phyloP scores from a whole-genome alignment of 441 rosid genomes.

The Jatropha podagrica region DNA sequence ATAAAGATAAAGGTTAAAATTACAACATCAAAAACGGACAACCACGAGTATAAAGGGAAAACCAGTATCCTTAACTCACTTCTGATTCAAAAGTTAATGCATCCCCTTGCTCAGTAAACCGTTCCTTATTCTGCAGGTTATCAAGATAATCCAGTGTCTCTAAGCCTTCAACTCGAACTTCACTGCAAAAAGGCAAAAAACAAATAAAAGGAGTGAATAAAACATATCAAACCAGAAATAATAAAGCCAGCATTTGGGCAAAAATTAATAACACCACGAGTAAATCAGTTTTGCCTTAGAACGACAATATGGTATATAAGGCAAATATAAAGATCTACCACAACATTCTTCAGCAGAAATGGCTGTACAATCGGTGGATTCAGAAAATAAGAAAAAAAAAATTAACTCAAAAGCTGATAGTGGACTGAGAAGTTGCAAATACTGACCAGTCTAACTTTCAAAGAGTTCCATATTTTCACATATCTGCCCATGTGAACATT shows the following conservation, averaged over 20 bases:
- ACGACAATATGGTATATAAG: background rate
- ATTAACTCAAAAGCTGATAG: background rate
- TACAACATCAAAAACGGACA: conserved; percentile 13
- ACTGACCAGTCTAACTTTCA: background rate
- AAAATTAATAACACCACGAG: background rate
- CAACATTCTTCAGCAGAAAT: background rate
- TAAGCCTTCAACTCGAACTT: conserved; percentile 90
- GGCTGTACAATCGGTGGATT: background rate
- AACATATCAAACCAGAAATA: background rate
- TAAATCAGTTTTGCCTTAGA: background rate
- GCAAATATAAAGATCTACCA: background rate
- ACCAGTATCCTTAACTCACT: conserved; percentile 38
- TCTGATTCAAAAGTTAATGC: conserved; percentile 89
- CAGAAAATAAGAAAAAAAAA: background rate
- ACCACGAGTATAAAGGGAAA: background rate
- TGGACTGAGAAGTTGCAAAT: background rate
- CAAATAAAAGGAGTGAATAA: conserved; percentile 17
- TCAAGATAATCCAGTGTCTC: conserved; percentile 91
- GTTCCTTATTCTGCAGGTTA: conserved; percentile 74
- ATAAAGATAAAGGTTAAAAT: conserved; percentile 15
- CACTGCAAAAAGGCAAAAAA: conserved; percentile 39
- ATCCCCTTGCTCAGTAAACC: conserved; percentile 91
- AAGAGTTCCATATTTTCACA: background rate
- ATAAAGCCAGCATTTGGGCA: background rate
- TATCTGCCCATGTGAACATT: background rate